phyloP scores from a whole-genome alignment of 1,139 yeast species.

The Taphrina sp. region DNA sequence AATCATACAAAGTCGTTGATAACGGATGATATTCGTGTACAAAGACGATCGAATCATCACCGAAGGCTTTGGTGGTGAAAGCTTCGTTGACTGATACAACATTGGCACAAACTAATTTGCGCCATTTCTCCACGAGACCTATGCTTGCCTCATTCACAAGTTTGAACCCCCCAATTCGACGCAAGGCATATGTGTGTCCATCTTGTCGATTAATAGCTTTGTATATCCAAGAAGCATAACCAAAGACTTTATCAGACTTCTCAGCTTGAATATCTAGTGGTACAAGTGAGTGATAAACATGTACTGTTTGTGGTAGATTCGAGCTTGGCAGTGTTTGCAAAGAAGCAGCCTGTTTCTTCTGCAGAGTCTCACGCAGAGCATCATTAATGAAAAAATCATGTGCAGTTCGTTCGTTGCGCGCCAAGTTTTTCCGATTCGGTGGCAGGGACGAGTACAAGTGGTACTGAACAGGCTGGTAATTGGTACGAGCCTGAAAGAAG shows the following conservation, averaged over 20 bases:
- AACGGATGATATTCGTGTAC: slow-evolving; percentile 38
- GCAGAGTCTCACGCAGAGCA: slow-evolving; percentile 68
- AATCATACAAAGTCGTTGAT: slow-evolving; percentile 54
- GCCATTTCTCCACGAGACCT: slow-evolving; percentile 55
- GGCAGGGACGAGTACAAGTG: slow-evolving; percentile 89
- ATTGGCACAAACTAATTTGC: slow-evolving; percentile 54
- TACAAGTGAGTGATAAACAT: slow-evolving; percentile 77
- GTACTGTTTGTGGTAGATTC: slow-evolving; percentile 71
- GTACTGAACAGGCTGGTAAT: slow-evolving; percentile 63
- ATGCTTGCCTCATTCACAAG: slow-evolving; percentile 61
- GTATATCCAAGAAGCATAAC: slow-evolving; percentile 62
- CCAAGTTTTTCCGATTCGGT: slow-evolving; percentile 65
- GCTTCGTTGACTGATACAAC: slow-evolving; percentile 73
- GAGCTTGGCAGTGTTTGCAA: slow-evolving; percentile 65
- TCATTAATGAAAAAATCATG: slow-evolving; percentile 70
- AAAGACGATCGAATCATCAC: slow-evolving; percentile 53
- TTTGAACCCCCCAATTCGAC: slow-evolving; percentile 66
- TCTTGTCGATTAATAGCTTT: slow-evolving; percentile 77
- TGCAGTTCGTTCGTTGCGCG: slow-evolving; percentile 68
- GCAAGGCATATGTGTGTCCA: slow-evolving; percentile 72
- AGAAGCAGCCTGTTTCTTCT: slow-evolving; percentile 75
- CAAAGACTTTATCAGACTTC: slow-evolving; percentile 56
- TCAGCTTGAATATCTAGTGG: slow-evolving; percentile 71
- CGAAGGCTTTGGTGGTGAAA: slow-evolving; percentile 83
- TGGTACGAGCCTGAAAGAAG: slow-evolving; percentile 36